A percentile compares a stretch with the other conserved stretches of the same genome.
phyloP scores from a whole-genome alignment of 2,329 filamentous ascomycete genomes.

The Alternaria gaisen region DNA sequence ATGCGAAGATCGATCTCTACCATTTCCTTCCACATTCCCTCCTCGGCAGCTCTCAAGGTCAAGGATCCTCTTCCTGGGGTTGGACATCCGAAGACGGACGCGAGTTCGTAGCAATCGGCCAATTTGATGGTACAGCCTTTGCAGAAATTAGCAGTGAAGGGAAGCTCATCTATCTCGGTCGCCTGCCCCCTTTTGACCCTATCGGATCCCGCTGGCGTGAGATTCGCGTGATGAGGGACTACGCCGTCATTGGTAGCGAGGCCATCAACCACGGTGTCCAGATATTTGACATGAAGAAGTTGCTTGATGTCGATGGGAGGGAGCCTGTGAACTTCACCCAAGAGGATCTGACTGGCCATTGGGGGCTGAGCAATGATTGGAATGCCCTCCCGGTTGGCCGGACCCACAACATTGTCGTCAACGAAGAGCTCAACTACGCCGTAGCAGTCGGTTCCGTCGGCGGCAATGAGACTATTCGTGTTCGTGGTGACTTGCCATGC shows the following conservation, averaged over 20 bases:
- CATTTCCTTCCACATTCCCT: constrained; percentile 63
- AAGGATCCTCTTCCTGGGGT: constrained; percentile 59
- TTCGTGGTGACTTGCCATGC: constrained; percentile 50
- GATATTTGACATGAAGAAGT: constrained; percentile 67
- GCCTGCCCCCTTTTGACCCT: constrained; percentile 57
- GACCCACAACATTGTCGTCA: constrained; percentile 47
- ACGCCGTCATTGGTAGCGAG: constrained; percentile 49
- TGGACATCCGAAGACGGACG: constrained; percentile 61
- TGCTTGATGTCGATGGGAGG: constrained; percentile 35
- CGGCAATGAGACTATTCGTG: constrained; percentile 37
- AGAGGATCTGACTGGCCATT: constrained; percentile 37
- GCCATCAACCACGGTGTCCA: constrained; percentile 62
- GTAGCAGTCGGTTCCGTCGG: constrained; percentile 40
- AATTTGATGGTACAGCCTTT: constrained; percentile 50
- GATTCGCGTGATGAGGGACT: constrained; percentile 54
- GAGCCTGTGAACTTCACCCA: constrained; percentile 38
- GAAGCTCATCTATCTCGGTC: constrained; percentile 61
- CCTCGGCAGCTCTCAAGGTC: constrained; percentile 56
- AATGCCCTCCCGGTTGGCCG: constrained; percentile 38
- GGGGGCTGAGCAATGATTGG: constrained; percentile 15
- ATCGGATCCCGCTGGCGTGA: constrained; percentile 60
- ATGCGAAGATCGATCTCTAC: constrained; percentile 59
- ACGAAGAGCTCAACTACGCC: constrained; percentile 41
- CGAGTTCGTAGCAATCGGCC: constrained; percentile 63
- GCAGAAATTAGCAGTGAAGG: constrained; percentile 55